Evolutionary conservation across 2,329 filamentous ascomycete genomes (phyloP).

Genomic region (Diaporthe caulivora): DNA sequence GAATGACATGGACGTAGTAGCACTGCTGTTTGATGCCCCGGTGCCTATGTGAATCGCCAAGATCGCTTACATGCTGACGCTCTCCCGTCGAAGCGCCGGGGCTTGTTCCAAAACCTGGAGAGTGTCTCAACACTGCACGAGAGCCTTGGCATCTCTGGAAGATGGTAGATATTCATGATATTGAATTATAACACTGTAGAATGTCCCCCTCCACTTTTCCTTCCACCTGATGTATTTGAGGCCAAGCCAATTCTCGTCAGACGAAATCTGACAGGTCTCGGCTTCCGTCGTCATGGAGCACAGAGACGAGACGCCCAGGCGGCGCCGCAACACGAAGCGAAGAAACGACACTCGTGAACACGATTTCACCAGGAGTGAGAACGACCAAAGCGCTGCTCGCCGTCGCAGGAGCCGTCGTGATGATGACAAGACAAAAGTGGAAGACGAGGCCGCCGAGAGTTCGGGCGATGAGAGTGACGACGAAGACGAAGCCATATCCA

Average conservation of each 20-base stretch:
- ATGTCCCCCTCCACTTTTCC: background rate
- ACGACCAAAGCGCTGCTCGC: conserved; percentile 2
- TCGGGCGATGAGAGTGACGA: conserved; percentile 20
- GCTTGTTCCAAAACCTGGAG: conserved; percentile 11
- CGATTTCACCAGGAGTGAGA: conserved; percentile 6
- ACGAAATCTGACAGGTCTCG: conserved; percentile 21
- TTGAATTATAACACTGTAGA: conserved; percentile 16
- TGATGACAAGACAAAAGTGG: background rate
- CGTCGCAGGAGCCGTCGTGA: conserved; percentile 5
- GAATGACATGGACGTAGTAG: conserved; percentile 15
- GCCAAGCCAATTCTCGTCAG: conserved; percentile 12
- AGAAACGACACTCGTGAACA: conserved; percentile 10
- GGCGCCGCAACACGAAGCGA: conserved; percentile 12
- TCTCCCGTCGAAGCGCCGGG: background rate
- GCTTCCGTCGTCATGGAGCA: conserved; percentile 17
- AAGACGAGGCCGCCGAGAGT: background rate
- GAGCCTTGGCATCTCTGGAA: conserved; percentile 17
- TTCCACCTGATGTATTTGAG: background rate
- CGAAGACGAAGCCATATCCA: conserved; percentile 9
- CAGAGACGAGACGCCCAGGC: conserved; percentile 5
- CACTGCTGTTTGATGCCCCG: conserved; percentile 3
- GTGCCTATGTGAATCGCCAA: too few species aligned
- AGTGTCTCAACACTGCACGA: conserved; percentile 13
- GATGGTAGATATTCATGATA: conserved; percentile 1
- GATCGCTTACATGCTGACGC: background rate